Percentiles rank a stretch among this genome's conserved stretches.
Evolutionary conservation across 768 basidiomycete species (phyloP).

Genomic region (Boletus vermiculosoides): DNA sequence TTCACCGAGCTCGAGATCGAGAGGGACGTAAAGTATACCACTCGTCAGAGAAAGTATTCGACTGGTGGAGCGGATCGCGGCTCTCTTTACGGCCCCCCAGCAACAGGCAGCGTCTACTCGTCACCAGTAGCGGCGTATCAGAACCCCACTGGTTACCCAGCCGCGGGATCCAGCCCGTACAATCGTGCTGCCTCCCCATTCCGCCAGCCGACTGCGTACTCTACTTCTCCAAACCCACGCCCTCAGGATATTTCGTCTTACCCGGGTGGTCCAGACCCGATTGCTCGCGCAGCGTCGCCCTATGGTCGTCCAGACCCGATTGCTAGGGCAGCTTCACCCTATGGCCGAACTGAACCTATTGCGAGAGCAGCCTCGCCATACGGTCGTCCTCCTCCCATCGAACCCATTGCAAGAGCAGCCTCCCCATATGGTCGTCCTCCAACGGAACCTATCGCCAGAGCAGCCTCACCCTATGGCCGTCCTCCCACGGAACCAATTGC

Average conservation of each 20-base stretch:
- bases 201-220: constrained; percentile 32
- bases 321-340: constrained; percentile 34
- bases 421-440: constrained; percentile 35
- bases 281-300: constrained; percentile 33
- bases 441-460: constrained; percentile 40
- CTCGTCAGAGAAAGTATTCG: constrained; percentile 48
- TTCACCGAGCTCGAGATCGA: constrained; percentile 35
- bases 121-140: constrained; percentile 31
- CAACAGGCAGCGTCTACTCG: constrained; percentile 16
- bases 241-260: constrained; percentile 45
- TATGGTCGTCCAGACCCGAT: constrained; percentile 37
- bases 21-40: constrained; percentile 29
- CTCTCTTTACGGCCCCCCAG: constrained; percentile 19
- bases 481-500: constrained; percentile 41
- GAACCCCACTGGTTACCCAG: constrained; percentile 29
- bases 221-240: constrained; percentile 48
- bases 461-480: constrained; percentile 34
- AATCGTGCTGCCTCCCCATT: constrained; percentile 37
- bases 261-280: constrained; percentile 36
- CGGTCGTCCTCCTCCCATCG: constrained; percentile 28
- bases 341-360: constrained; percentile 30
- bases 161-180: constrained; percentile 26
- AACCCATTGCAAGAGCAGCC: constrained; percentile 21
- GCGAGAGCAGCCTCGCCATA: constrained; percentile 29
- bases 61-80: constrained; percentile 37